Evolutionary conservation across 371 early-diverging fungal genomes (phyloP), one percentile per base, ranked within the genome.

Genomic region (Mucor piriformis): DNA sequence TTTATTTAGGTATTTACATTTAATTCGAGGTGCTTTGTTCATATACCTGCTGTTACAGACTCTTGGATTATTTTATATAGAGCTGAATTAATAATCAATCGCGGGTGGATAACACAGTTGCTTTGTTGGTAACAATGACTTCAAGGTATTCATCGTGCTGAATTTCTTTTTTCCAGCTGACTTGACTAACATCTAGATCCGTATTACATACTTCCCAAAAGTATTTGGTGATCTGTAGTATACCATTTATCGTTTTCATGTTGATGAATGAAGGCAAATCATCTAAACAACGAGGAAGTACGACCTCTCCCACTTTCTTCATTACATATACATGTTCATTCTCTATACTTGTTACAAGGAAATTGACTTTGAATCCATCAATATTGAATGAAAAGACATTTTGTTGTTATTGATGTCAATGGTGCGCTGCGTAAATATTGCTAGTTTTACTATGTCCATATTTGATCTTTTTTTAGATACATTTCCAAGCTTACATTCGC

Each of bases 211-310:
- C 29, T 16, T 43, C n/a, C 54, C 54, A 35, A 54, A 54, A 54
- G 29, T 54, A 43, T 54, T 29, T 54, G 43, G 16, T 54, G 43
- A 54, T 54, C 32, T 54, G 54, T 8, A 54, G 18, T 3, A 54
- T 25, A 10, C 43, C 54, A 43, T 54, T 54, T 13, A 54, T 54
- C 18, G 42, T 54, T 16, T 43, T 54, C 54, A 54, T 54, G 25
- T 54, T 54, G 29, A 40, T 43, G 16, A 42, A 54, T 2, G 43
- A 24, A 54, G 29, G 27, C 18, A 54, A 54, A 25, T 29, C 18
- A 29, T 54, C 7, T 40, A 42, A 7, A 18, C 54, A 54, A 16
- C 43, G 43, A 54, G 29, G 43, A 16, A 54, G 18, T 10, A 40
- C 16, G 10, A 54, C 32, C 2, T 54, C 38, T 38, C 38, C 38